Evolutionary conservation across 805 yeast genomes (phyloP).

Genomic region (Scheffersomyces lignosus): DNA sequence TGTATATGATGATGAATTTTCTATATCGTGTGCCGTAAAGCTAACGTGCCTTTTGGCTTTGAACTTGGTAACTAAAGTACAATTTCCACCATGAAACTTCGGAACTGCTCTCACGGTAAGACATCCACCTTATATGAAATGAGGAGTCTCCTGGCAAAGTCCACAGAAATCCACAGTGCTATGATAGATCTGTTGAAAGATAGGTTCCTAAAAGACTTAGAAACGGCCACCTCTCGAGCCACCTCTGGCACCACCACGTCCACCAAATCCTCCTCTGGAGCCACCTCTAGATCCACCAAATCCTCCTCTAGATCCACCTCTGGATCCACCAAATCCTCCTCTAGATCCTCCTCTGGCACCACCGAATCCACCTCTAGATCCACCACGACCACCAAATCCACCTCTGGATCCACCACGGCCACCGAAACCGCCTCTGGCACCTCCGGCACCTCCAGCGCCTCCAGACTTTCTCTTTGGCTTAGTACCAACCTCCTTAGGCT

Average conservation of each 20-base stretch:
- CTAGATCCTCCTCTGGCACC: constrained; percentile 30
- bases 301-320: constrained; percentile 41
- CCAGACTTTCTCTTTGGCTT: constrained; percentile 72
- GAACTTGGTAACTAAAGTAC: too few species aligned
- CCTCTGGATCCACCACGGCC: constrained; percentile 18
- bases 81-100: too few species aligned
- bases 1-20: too few species aligned
- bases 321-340: constrained; percentile 32
- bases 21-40: too few species aligned
- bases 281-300: constrained; percentile 49
- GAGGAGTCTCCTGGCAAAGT: too few species aligned
- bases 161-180: too few species aligned
- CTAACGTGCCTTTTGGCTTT: too few species aligned
- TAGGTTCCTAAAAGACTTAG: constrained; percentile 11
- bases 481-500: constrained; percentile 86
- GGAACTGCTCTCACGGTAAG: too few species aligned
- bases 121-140: too few species aligned
- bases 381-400: constrained; percentile 35
- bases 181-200: too few species aligned
- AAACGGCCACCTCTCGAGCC: constrained; percentile 30
- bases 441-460: constrained; percentile 50
- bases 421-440: constrained; percentile 42
- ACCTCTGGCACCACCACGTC: constrained; percentile 42
- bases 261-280: constrained; percentile 39
- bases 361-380: constrained; percentile 28